phyloP scores from a whole-genome alignment of 2,329 filamentous ascomycete species.

The Talaromyces piceae region DNA sequence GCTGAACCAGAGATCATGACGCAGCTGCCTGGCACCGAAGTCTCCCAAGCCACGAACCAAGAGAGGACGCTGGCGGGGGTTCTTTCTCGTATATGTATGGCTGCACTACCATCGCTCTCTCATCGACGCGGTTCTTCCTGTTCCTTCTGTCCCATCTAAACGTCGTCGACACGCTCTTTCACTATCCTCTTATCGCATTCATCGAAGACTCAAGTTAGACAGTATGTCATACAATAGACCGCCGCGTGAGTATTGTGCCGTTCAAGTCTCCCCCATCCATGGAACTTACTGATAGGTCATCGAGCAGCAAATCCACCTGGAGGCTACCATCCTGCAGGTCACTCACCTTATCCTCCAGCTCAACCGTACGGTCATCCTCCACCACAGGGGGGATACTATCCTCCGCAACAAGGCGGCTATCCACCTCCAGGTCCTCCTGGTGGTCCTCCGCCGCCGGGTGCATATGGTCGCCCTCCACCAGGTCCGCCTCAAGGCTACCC shows the following conservation, averaged over 20 bases:
- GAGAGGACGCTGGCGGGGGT: background rate
- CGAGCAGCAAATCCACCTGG: background rate
- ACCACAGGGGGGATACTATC: conserved; percentile 2
- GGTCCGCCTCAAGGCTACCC: conserved; percentile 9
- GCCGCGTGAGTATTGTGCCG: conserved; percentile 5
- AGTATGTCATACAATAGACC: conserved; percentile 11
- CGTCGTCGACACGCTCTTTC: background rate
- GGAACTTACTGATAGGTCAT: background rate
- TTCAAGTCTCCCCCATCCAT: background rate
- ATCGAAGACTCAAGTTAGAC: background rate
- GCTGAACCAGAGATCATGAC: background rate
- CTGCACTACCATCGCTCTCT: no score
- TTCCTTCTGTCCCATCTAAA: background rate
- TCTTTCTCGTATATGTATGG: background rate
- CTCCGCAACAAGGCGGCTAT: conserved; percentile 5
- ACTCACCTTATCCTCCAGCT: conserved; percentile 11
- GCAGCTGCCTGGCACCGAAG: conserved; percentile 3
- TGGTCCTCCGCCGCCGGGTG: conserved; percentile 4
- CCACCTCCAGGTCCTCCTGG: conserved; percentile 1
- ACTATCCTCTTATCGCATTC: background rate
- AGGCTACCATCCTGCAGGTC: conserved; percentile 12
- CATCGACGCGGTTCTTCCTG: background rate
- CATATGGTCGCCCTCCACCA: conserved; percentile 6
- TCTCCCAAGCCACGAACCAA: background rate
- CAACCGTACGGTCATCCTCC: conserved; percentile 7